Conservation (phyloP, 2,329 filamentous ascomycete genomes). For the Apiospora arundinis region DNA sequence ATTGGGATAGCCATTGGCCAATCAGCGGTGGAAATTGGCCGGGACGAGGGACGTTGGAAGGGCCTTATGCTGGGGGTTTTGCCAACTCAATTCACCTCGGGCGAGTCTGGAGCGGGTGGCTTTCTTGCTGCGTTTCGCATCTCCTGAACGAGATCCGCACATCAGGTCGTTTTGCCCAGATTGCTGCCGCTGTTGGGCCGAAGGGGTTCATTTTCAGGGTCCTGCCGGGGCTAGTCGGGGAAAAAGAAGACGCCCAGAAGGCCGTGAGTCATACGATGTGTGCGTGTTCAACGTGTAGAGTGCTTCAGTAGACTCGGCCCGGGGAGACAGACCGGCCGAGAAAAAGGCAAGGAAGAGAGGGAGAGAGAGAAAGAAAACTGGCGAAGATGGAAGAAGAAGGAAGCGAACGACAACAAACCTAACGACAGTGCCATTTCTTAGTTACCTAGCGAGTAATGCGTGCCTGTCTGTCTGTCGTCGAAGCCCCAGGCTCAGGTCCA, state of each 20-base stretch:
- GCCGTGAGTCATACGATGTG: slow-evolving; percentile 13
- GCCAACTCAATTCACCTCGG: not conserved
- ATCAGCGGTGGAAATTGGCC: slow-evolving; percentile 8
- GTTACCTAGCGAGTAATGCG: too few relatives aligned
- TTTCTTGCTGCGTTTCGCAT: slow-evolving; percentile 2
- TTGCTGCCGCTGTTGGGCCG: slow-evolving; percentile 14
- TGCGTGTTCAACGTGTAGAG: not conserved
- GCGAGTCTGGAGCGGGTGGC: not conserved
- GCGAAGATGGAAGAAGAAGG: not conserved
- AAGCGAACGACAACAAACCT: not conserved
- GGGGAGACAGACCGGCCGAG: too few relatives aligned
- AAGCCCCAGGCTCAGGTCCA: not conserved
- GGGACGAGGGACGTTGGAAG: not conserved
- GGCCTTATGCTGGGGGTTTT: not conserved
- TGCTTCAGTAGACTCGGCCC: not conserved
- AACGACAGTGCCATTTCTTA: not conserved
- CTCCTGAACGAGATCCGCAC: slow-evolving; percentile 18
- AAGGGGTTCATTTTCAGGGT: slow-evolving; percentile 1
- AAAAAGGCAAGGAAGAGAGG: too few relatives aligned
- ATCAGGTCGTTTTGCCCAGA: not conserved
- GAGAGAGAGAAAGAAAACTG: not conserved
- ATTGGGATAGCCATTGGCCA: not conserved
- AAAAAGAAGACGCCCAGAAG: slow-evolving; percentile 1
- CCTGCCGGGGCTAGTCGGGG: slow-evolving; percentile 12
- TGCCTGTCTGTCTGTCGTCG: not conserved